phyloP scores from a whole-genome alignment of 2,329 filamentous ascomycete genomes.

The Xylaria sp. region DNA sequence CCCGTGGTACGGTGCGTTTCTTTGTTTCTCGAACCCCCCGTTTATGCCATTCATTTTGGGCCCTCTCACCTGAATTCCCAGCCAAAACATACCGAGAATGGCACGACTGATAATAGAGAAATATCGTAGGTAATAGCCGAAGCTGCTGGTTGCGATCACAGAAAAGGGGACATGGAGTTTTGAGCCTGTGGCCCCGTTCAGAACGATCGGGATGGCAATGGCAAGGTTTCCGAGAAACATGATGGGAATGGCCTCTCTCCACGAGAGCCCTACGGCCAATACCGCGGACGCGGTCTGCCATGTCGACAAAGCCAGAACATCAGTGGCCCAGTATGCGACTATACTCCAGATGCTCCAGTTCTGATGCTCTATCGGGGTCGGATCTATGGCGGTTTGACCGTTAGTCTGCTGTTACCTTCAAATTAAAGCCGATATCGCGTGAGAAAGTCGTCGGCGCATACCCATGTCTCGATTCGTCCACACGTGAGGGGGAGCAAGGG shows the following conservation, averaged over 20 bases:
- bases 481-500: slow-evolving; percentile 41
- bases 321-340: slow-evolving; percentile 35
- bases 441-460: slow-evolving; percentile 19
- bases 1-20: not conserved
- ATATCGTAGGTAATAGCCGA: slow-evolving; percentile 42
- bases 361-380: slow-evolving; percentile 34
- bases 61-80: slow-evolving; percentile 47
- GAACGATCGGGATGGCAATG: slow-evolving; percentile 48
- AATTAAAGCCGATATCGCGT: not conserved
- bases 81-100: slow-evolving; percentile 49
- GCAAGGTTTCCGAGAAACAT: slow-evolving; percentile 57
- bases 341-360: slow-evolving; percentile 37
- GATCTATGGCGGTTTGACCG: slow-evolving; percentile 27
- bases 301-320: slow-evolving; percentile 34
- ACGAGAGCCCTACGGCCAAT: slow-evolving; percentile 33
- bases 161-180: slow-evolving; percentile 45
- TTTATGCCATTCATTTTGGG: not conserved
- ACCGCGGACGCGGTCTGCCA: slow-evolving; percentile 35
- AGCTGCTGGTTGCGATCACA: slow-evolving; percentile 40
- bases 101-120: slow-evolving; percentile 38
- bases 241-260: slow-evolving; percentile 33
- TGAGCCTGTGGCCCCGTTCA: slow-evolving; percentile 44
- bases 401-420: slow-evolving; percentile 8
- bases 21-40: not conserved
- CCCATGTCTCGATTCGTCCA: slow-evolving; percentile 36